These are phyloP conservation scores for Russula sp. DNA, from an alignment of 768 basidiomycete species.

Conservation along the genomic window DNA sequence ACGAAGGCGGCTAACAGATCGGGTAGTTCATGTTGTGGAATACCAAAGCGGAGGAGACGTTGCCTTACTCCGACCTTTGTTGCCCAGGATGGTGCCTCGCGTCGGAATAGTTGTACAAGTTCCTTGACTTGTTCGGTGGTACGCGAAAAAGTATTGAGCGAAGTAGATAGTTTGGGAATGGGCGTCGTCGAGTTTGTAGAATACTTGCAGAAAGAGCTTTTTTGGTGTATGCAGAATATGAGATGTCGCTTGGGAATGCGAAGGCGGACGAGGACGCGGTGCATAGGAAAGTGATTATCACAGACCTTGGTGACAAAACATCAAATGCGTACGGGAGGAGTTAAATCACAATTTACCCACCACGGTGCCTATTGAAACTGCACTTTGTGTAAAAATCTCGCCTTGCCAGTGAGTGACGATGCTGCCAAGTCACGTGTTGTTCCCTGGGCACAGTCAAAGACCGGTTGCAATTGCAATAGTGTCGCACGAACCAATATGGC, in stretches of 20 bases:
- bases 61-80: constrained; percentile 32
- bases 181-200: not conserved
- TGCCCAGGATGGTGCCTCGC: constrained; percentile 22
- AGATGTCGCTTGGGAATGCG: not conserved
- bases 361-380: not conserved
- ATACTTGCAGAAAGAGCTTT: not conserved
- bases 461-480: too few relatives aligned
- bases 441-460: too few relatives aligned
- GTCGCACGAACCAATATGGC: constrained; percentile 35
- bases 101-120: constrained; percentile 17
- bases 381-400: too few relatives aligned
- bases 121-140: not conserved
- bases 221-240: not conserved
- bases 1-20: constrained; percentile 47
- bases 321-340: not conserved
- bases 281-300: constrained; percentile 12
- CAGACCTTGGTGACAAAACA: not conserved
- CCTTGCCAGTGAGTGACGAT: too few relatives aligned
- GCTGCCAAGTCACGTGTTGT: not conserved
- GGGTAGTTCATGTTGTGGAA: constrained; percentile 41
- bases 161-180: not conserved
- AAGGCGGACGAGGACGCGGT: constrained; percentile 1
- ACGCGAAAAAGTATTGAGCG: not conserved
- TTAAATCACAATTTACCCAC: not conserved
- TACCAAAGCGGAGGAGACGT: constrained; percentile 50